A percentile compares a stretch with the other conserved stretches of the same genome.
These are phyloP conservation scores for Desmodesmus armatus DNA, from an alignment of 139 green algal species.

Conservation along the genomic window DNA sequence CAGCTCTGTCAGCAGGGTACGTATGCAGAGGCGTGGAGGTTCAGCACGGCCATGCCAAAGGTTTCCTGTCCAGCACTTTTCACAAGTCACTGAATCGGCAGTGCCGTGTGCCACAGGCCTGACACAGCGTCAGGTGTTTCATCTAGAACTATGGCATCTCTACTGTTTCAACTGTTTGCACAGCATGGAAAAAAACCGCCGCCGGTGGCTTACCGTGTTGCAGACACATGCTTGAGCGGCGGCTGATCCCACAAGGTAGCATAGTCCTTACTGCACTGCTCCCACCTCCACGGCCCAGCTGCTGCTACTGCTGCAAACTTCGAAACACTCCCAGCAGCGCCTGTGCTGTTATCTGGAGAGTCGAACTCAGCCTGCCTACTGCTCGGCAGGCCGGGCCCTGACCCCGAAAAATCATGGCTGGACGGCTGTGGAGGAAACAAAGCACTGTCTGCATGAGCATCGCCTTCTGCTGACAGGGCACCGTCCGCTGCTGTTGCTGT, in stretches of 20 bases:
- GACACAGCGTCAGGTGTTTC: not conserved
- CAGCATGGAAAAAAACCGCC: not conserved
- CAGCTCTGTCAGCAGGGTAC: not conserved
- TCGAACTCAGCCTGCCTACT: not conserved
- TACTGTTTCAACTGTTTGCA: not conserved
- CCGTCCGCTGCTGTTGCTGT: not conserved
- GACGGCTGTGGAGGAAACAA: too few relatives aligned
- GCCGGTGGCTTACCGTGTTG: not conserved
- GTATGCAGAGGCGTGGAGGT: not conserved
- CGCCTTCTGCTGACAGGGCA: not conserved
- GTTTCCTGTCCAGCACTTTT: not conserved
- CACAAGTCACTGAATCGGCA: too few relatives aligned
- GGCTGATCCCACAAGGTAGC: slow-evolving; percentile 1
- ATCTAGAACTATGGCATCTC: not conserved
- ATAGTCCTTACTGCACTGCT: slow-evolving; percentile 22
- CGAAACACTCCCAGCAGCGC: not conserved
- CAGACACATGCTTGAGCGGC: not conserved
- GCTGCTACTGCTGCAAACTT: not conserved
- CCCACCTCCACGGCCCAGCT: not conserved
- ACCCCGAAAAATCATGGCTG: too few relatives aligned
- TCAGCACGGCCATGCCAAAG: not conserved
- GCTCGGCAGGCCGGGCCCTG: too few relatives aligned
- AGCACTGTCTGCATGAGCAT: not conserved
- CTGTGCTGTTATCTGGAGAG: not conserved
- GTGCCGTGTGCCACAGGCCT: not conserved